Conservation (phyloP, 768 basidiomycete species). For the Pleurotus sapidus region DNA sequence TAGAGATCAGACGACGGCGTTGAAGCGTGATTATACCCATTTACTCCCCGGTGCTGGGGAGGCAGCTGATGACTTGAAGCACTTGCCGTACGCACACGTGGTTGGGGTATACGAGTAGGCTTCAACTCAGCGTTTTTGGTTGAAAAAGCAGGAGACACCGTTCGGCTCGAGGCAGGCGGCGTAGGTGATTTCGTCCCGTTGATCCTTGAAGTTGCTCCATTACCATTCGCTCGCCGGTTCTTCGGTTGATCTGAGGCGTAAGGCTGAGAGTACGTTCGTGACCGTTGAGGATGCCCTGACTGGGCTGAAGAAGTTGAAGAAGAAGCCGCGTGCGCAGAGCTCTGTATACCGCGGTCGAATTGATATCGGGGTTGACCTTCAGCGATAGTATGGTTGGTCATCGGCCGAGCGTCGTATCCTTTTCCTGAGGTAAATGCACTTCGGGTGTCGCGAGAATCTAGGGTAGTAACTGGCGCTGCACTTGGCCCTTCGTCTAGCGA, state of each 20-base stretch:
- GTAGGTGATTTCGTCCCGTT: constrained; percentile 27
- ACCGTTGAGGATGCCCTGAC: constrained; percentile 34
- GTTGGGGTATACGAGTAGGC: constrained; percentile 54
- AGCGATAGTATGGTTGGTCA: not conserved
- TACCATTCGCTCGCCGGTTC: constrained; percentile 13
- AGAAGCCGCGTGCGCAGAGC: not conserved
- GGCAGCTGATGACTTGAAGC: constrained; percentile 17
- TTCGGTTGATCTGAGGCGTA: constrained; percentile 38
- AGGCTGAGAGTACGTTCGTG: constrained; percentile 67
- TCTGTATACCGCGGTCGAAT: constrained; percentile 11
- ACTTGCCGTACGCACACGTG: constrained; percentile 14
- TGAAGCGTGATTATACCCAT: constrained; percentile 17
- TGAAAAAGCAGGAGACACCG: constrained; percentile 34
- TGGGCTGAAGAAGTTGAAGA: constrained; percentile 26
- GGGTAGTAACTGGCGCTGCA: constrained; percentile 32
- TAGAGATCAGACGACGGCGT: constrained; percentile 20
- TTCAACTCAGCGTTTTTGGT: constrained; percentile 33
- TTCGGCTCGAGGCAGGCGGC: constrained; percentile 34
- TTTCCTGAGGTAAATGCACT: constrained; percentile 8
- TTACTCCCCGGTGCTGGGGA: constrained; percentile 8
- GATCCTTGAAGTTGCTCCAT: constrained; percentile 13
- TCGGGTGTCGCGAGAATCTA: constrained; percentile 17
- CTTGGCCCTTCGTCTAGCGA: constrained; percentile 51
- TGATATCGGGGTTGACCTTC: not conserved
- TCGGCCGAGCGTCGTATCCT: not conserved